Conservation (phyloP, 225 moss, liverwort and hornwort species). For the Marchantia paleacea region DNA sequence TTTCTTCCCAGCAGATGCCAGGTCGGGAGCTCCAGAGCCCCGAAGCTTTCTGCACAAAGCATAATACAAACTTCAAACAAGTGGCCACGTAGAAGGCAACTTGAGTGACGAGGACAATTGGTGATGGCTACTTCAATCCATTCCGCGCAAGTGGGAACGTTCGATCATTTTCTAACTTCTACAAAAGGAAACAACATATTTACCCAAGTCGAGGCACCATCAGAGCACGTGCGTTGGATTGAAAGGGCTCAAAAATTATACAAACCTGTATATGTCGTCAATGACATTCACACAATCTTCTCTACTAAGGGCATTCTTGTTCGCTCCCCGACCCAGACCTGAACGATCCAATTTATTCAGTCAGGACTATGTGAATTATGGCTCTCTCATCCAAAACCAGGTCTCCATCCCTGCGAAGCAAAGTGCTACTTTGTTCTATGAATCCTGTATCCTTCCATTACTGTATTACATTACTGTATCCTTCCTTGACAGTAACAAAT, state of each 20-base stretch:
- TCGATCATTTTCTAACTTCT: neutral
- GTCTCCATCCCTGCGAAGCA: no score
- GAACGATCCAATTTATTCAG: constrained; percentile 4
- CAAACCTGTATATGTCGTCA: constrained; percentile 89
- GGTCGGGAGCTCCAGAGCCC: constrained; percentile 59
- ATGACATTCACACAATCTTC: constrained; percentile 88
- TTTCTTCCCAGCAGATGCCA: constrained; percentile 58
- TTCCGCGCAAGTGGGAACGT: neutral
- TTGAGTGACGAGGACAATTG: neutral
- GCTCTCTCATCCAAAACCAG: no score
- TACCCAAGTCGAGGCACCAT: no score
- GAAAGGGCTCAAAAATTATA: neutral
- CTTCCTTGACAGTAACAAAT: no score
- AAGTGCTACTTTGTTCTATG: no score
- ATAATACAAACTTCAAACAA: neutral
- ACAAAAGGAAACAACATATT: no score
- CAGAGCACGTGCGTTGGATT: no score
- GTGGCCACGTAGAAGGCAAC: neutral
- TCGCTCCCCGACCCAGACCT: constrained; percentile 54
- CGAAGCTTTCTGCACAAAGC: constrained; percentile 61
- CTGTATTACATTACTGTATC: no score
- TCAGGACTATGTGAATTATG: no score
- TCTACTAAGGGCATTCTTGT: constrained; percentile 65
- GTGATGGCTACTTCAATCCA: neutral
- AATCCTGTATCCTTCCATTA: no score